These are phyloP conservation scores for Pascua guehoae DNA, from an alignment of 1,284 basidiomycete genomes.

Conservation along the genomic window DNA sequence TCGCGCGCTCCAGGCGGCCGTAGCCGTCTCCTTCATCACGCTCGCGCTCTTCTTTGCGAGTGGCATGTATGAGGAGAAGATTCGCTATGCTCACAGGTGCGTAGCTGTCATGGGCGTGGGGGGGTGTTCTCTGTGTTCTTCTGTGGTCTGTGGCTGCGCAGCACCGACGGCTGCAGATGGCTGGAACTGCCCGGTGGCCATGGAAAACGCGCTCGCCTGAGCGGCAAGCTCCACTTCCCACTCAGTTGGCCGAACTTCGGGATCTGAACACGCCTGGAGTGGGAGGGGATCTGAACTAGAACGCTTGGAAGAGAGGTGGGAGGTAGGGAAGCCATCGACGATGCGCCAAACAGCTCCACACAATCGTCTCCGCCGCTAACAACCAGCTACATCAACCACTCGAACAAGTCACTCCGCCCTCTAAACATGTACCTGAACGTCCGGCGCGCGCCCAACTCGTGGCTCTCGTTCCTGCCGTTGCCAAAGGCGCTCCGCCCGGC, in stretches of 20 bases:
- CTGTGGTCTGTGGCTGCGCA: neutral
- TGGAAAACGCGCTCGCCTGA: too few species aligned
- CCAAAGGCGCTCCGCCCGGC: slow-evolving; percentile 61
- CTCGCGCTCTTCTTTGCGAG: slow-evolving; percentile 93
- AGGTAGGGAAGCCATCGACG: neutral
- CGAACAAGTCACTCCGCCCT: slow-evolving; percentile 82
- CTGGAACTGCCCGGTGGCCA: too few species aligned
- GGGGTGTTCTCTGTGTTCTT: neutral
- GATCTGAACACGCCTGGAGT: too few species aligned
- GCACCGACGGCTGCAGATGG: too few species aligned
- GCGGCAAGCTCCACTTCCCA: too few species aligned
- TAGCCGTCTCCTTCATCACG: slow-evolving; percentile 82
- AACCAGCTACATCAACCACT: slow-evolving; percentile 87
- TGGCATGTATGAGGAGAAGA: slow-evolving; percentile 94
- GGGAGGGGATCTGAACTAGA: too few species aligned
- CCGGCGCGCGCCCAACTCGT: slow-evolving; percentile 58
- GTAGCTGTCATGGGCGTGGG: slow-evolving; percentile 29
- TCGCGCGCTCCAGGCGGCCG: slow-evolving; percentile 57
- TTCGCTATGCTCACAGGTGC: slow-evolving; percentile 90
- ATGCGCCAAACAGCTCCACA: neutral
- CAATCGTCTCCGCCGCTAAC: neutral
- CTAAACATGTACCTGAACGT: slow-evolving; percentile 98
- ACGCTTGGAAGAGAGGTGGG: too few species aligned
- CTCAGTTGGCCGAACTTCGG: too few species aligned
- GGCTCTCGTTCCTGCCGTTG: slow-evolving; percentile 65